phyloP scores from a whole-genome alignment of 352 stramenopile species.

The Aphanomyces astaci region DNA sequence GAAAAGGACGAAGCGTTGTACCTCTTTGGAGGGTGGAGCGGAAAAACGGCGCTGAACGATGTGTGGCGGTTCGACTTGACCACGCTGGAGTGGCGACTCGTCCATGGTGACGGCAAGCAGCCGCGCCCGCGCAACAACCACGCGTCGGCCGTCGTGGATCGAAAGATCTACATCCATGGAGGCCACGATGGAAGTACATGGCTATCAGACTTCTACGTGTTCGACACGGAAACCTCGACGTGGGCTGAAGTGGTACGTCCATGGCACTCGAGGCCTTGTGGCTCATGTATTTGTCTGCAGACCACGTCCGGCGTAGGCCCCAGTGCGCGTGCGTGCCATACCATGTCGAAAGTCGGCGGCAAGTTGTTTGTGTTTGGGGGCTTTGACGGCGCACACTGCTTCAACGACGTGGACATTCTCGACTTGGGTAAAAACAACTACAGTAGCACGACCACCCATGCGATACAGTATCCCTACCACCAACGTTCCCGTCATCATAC shows the following conservation, averaged over 20 bases:
- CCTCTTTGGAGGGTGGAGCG: slow-evolving; percentile 83
- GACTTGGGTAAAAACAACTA: slow-evolving; percentile 9
- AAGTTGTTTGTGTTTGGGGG: slow-evolving; percentile 26
- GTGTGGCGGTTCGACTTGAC: slow-evolving; percentile 59
- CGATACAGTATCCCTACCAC: too few relatives aligned
- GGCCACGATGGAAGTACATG: slow-evolving; percentile 24
- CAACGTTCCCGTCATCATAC: too few relatives aligned
- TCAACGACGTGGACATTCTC: slow-evolving; percentile 25
- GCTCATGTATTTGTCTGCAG: neutral
- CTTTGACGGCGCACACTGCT: slow-evolving; percentile 22
- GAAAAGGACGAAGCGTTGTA: slow-evolving; percentile 12
- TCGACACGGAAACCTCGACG: slow-evolving; percentile 21
- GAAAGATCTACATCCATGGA: slow-evolving; percentile 39
- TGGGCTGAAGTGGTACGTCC: slow-evolving; percentile 16
- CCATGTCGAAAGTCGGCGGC: slow-evolving; percentile 22
- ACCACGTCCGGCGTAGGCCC: slow-evolving; percentile 17
- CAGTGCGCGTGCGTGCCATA: slow-evolving; percentile 22
- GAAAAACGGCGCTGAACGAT: slow-evolving; percentile 63
- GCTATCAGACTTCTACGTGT: slow-evolving; percentile 24
- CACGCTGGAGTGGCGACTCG: slow-evolving; percentile 60
- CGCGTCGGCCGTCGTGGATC: slow-evolving; percentile 20
- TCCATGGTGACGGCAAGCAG: slow-evolving; percentile 46
- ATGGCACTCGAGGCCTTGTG: neutral
- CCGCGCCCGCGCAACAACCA: slow-evolving; percentile 68
- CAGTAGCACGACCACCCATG: too few relatives aligned